Percentiles rank a stretch among this genome's conserved stretches.
Evolutionary conservation across 2,329 filamentous ascomycete species (phyloP).

Genomic region (Talaromyces amestolkiae): DNA sequence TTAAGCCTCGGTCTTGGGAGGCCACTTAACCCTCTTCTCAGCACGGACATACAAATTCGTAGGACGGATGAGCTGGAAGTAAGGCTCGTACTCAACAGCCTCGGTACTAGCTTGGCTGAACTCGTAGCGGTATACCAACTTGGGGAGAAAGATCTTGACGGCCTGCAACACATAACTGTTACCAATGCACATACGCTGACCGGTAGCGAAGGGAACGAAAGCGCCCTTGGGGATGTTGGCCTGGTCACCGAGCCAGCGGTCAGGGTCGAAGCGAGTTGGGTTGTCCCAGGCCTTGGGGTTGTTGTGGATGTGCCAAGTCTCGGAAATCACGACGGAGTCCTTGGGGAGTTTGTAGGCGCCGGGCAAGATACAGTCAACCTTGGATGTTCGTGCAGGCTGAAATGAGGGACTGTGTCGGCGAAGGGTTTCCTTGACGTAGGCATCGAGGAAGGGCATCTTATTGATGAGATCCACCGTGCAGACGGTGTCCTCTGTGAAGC

Average conservation of each 20-base stretch:
- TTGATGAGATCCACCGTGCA: slow-evolving; percentile 47
- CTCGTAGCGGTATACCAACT: slow-evolving; percentile 59
- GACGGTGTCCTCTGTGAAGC: slow-evolving; percentile 43
- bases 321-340: slow-evolving; percentile 54
- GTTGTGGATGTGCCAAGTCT: slow-evolving; percentile 47
- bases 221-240: slow-evolving; percentile 52
- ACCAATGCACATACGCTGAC: slow-evolving; percentile 59
- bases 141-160: slow-evolving; percentile 56
- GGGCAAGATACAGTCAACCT: slow-evolving; percentile 56
- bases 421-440: slow-evolving; percentile 61
- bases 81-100: slow-evolving; percentile 57
- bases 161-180: slow-evolving; percentile 65
- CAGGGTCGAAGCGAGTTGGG: slow-evolving; percentile 57
- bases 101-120: slow-evolving; percentile 53
- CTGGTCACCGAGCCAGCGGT: slow-evolving; percentile 58
- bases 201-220: slow-evolving; percentile 60
- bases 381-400: slow-evolving; percentile 59
- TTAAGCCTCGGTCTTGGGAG: slow-evolving; percentile 23
- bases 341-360: slow-evolving; percentile 58
- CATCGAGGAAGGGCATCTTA: slow-evolving; percentile 45
- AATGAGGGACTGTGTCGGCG: slow-evolving; percentile 60
- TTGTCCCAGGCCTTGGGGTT: slow-evolving; percentile 59
- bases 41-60: slow-evolving; percentile 55
- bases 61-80: slow-evolving; percentile 59
- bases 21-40: slow-evolving; percentile 51